A percentile compares a stretch with the other conserved stretches of the same genome.
Conservation (phyloP, 768 basidiomycete genomes). For the Tylopilus vinaceipallidus region DNA sequence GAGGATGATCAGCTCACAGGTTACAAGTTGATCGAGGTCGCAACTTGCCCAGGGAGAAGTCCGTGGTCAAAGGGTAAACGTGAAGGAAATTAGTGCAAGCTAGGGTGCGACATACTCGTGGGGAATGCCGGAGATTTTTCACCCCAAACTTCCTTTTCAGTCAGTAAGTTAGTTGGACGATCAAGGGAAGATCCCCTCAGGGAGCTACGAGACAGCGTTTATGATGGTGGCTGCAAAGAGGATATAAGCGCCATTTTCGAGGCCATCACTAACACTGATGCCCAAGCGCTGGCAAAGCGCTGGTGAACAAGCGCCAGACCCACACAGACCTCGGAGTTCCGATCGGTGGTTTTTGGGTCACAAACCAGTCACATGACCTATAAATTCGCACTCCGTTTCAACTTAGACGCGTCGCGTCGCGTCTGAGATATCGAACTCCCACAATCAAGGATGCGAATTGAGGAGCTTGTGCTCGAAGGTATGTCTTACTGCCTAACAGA, state of each 20-base stretch:
- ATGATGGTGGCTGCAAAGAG: not conserved
- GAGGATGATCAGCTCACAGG: not conserved
- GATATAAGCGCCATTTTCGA: not conserved
- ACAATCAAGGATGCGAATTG: conserved; percentile 73
- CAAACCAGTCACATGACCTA: conserved; percentile 15
- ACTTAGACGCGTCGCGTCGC: conserved; percentile 34
- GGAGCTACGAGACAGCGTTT: not conserved
- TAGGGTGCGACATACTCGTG: not conserved
- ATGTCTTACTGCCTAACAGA: not conserved
- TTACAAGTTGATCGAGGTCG: not conserved
- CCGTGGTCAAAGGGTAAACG: not conserved
- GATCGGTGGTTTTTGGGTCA: too few relatives aligned
- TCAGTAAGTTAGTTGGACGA: not conserved
- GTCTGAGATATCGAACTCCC: conserved; percentile 2
- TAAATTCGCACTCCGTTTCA: conserved; percentile 25
- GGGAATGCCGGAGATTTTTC: conserved; percentile 14
- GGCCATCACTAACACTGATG: not conserved
- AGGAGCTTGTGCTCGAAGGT: conserved; percentile 95
- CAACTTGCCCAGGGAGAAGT: not conserved
- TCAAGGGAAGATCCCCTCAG: not conserved
- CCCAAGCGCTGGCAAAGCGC: conserved; percentile 11
- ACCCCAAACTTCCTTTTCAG: conserved; percentile 21
- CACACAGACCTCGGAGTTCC: too few relatives aligned
- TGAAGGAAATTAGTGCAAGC: not conserved
- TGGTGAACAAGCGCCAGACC: conserved; percentile 1